These are phyloP conservation scores for Penicillium sclerotiorum DNA, from an alignment of 2,329 filamentous ascomycete genomes.

Conservation along the genomic window DNA sequence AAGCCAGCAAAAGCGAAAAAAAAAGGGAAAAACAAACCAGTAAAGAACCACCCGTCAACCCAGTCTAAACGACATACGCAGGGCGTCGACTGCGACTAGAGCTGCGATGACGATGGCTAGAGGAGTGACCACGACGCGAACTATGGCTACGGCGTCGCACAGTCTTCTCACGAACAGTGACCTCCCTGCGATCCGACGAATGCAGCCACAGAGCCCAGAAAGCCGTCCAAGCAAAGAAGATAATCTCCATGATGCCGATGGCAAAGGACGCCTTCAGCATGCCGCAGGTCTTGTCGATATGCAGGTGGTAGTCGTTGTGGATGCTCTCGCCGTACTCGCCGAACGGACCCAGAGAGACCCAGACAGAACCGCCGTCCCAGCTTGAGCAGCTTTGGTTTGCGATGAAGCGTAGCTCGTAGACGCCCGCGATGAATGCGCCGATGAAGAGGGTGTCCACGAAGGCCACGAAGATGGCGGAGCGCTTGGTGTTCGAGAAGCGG, in stretches of 20 bases:
- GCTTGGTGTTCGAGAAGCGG: conserved; percentile 60
- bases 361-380: conserved; percentile 58
- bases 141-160: conserved; percentile 39
- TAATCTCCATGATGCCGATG: conserved; percentile 82
- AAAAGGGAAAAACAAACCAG: no score
- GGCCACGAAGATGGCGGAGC: conserved; percentile 62
- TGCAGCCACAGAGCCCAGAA: conserved; percentile 63
- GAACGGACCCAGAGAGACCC: conserved; percentile 64
- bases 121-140: conserved; percentile 36
- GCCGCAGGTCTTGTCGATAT: conserved; percentile 74
- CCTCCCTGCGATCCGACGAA: conserved; percentile 27
- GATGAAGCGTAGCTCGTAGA: conserved; percentile 61
- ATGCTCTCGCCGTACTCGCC: conserved; percentile 55
- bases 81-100: conserved; percentile 22
- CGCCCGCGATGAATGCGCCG: conserved; percentile 64
- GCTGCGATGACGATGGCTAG: conserved; percentile 32
- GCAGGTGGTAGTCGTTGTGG: conserved; percentile 52
- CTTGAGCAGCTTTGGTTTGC: conserved; percentile 67
- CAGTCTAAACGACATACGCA: conserved; percentile 31
- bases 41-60: neutral
- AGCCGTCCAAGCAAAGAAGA: conserved; percentile 78
- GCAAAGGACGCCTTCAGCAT: conserved; percentile 93
- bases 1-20: no score
- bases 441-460: conserved; percentile 65
- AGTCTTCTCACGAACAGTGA: conserved; percentile 44